phyloP scores from a whole-genome alignment of 73 alveolate species.

The Paraurostyla sp. region DNA sequence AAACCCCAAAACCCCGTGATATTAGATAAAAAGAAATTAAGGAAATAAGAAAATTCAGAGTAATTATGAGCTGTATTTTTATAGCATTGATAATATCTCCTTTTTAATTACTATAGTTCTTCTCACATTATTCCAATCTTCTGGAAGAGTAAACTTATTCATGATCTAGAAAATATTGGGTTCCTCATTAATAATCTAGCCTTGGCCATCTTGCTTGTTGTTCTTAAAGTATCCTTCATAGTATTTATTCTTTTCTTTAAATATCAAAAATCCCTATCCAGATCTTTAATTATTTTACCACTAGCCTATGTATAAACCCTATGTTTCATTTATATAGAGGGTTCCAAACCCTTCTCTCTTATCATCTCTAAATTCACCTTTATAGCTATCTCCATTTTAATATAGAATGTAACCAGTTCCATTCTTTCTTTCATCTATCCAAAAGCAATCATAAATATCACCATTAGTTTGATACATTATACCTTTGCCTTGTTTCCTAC shows the following conservation, averaged over 20 bases:
- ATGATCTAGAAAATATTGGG: constrained; percentile 8
- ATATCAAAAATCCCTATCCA: constrained; percentile 12
- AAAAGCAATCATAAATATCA: constrained; percentile 33
- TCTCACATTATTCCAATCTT: constrained; percentile 16
- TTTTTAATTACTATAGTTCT: not conserved
- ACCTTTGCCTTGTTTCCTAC: constrained; percentile 46
- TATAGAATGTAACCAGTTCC: constrained; percentile 20
- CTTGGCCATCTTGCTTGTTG: constrained; percentile 50
- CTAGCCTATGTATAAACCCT: not conserved
- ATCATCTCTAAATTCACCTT: constrained; percentile 53
- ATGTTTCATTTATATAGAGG: not conserved
- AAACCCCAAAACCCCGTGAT: too few relatives aligned
- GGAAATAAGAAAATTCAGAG: too few relatives aligned
- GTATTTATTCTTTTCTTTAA: not conserved
- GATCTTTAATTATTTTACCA: not conserved
- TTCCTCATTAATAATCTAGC: constrained; percentile 29
- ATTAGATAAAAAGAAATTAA: too few relatives aligned
- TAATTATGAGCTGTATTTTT: too few relatives aligned
- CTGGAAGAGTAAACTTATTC: not conserved
- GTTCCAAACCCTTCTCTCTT: constrained; percentile 58
- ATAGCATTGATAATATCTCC: not conserved
- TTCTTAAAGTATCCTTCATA: constrained; percentile 54
- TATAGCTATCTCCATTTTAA: constrained; percentile 47
- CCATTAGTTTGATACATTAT: not conserved
- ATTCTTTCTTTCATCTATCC: constrained; percentile 58